phyloP scores from a whole-genome alignment of 495 filamentous ascomycete species.

The Astrothelium macrocarpum region DNA sequence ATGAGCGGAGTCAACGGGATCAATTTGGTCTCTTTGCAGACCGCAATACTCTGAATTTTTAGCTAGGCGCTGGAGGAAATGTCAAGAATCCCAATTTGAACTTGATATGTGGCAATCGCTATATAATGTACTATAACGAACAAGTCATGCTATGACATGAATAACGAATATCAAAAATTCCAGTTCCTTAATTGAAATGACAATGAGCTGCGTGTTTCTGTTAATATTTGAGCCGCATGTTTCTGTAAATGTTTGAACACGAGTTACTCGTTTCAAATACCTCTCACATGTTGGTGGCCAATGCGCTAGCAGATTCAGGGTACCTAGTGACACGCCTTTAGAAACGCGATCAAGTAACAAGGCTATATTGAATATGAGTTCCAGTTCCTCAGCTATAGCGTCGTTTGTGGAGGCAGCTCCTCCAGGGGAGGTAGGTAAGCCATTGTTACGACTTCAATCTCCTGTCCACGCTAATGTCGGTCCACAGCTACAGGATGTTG shows the following conservation, averaged over 20 bases:
- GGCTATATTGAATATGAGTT: slow-evolving; percentile 16
- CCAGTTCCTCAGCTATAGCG: slow-evolving; percentile 34
- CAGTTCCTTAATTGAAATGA: too few relatives aligned
- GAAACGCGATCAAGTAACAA: too few relatives aligned
- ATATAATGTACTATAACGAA: too few relatives aligned
- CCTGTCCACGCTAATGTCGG: slow-evolving; percentile 19
- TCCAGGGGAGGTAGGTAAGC: slow-evolving; percentile 77
- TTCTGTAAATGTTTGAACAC: too few relatives aligned
- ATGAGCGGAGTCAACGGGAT: slow-evolving; percentile 20
- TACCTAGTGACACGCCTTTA: too few relatives aligned
- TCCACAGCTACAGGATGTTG: slow-evolving; percentile 72
- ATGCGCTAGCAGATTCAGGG: background rate
- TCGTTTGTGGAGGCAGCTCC: slow-evolving; percentile 92
- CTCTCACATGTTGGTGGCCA: too few relatives aligned
- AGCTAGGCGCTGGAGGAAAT: slow-evolving; percentile 2
- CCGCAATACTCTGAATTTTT: background rate
- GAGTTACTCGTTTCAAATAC: too few relatives aligned
- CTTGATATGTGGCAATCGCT: too few relatives aligned
- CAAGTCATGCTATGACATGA: too few relatives aligned
- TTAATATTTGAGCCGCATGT: too few relatives aligned
- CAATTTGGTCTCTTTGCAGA: background rate
- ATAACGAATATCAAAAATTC: too few relatives aligned
- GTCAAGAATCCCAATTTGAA: background rate
- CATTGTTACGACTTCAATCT: slow-evolving; percentile 5
- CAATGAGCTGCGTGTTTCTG: too few relatives aligned